A percentile compares a stretch with the other conserved stretches of the same genome.
Conservation (phyloP, 441 rosid genomes). For the Hura crepitans region DNA sequence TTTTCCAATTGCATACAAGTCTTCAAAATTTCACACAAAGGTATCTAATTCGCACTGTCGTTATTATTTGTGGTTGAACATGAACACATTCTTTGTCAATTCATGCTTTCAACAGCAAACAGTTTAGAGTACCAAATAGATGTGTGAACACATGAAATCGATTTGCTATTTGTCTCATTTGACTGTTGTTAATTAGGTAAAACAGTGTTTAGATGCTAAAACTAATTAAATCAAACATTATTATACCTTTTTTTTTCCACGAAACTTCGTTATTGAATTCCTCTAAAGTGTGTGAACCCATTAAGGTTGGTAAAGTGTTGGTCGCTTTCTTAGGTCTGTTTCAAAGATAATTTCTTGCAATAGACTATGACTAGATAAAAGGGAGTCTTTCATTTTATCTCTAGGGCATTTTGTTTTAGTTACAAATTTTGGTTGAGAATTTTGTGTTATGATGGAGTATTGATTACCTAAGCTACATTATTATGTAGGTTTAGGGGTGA, state of each 20-base stretch:
- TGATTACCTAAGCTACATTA: too few species aligned
- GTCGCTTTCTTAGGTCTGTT: not conserved
- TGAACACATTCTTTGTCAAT: conserved; percentile 19
- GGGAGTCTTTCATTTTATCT: too few species aligned
- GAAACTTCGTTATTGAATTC: conserved; percentile 20
- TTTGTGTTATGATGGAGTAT: not conserved
- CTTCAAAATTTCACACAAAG: not conserved
- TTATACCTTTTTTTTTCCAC: conserved; percentile 10
- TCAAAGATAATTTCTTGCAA: not conserved
- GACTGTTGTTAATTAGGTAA: conserved; percentile 24
- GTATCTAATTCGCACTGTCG: conserved; percentile 20
- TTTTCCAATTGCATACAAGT: conserved; percentile 14
- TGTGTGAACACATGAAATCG: conserved; percentile 25
- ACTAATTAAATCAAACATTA: not conserved
- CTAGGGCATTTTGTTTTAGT: not conserved
- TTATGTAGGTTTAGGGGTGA: too few species aligned
- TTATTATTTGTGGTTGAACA: too few species aligned
- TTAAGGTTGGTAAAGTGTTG: not conserved
- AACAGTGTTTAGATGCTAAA: conserved; percentile 22
- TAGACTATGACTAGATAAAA: too few species aligned
- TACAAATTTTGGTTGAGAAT: not conserved
- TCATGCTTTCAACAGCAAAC: conserved; percentile 18
- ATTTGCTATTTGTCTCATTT: conserved; percentile 36
- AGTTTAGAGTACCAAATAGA: conserved; percentile 19
- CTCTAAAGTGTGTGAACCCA: conserved; percentile 18